Evolutionary conservation across 768 basidiomycete genomes (phyloP).

Genomic region (Leccinellum luteum): DNA sequence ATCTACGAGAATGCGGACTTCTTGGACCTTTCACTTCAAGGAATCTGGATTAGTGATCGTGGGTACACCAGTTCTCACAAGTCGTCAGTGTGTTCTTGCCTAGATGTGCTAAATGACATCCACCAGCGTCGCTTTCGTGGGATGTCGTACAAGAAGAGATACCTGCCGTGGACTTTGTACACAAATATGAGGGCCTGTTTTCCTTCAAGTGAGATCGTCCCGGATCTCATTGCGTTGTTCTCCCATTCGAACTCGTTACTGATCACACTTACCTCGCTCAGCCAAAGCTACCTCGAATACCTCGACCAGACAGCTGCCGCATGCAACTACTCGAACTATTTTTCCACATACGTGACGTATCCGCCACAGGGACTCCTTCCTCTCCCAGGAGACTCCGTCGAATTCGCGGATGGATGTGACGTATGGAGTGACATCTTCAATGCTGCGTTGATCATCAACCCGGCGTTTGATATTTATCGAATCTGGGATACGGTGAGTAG

Average conservation of each 20-base stretch:
- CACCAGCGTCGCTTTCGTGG: slow-evolving; percentile 55
- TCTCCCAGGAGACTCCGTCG: slow-evolving; percentile 56
- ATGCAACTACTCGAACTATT: slow-evolving; percentile 68
- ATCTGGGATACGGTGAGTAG: slow-evolving; percentile 63
- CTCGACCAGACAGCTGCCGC: slow-evolving; percentile 49
- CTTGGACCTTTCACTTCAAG: slow-evolving; percentile 59
- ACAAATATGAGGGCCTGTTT: slow-evolving; percentile 69
- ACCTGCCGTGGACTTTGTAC: slow-evolving; percentile 70
- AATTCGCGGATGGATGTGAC: slow-evolving; percentile 53
- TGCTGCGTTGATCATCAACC: slow-evolving; percentile 60
- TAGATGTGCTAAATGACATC: background rate
- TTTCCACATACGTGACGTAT: slow-evolving; percentile 59
- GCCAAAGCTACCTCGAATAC: slow-evolving; percentile 58
- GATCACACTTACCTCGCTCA: slow-evolving; percentile 31
- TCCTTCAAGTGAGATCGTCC: slow-evolving; percentile 56
- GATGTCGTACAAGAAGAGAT: slow-evolving; percentile 65
- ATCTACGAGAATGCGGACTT: slow-evolving; percentile 58
- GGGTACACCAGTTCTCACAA: slow-evolving; percentile 22
- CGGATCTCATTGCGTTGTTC: background rate
- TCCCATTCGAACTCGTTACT: background rate
- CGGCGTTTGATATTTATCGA: slow-evolving; percentile 74
- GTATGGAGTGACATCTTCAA: slow-evolving; percentile 66
- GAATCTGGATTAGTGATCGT: slow-evolving; percentile 76
- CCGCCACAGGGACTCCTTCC: slow-evolving; percentile 69
- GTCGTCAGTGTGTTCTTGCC: background rate